Evolutionary conservation across 2,329 filamentous ascomycete species (phyloP).

Genomic region (Pseudogymnoascus sp.): DNA sequence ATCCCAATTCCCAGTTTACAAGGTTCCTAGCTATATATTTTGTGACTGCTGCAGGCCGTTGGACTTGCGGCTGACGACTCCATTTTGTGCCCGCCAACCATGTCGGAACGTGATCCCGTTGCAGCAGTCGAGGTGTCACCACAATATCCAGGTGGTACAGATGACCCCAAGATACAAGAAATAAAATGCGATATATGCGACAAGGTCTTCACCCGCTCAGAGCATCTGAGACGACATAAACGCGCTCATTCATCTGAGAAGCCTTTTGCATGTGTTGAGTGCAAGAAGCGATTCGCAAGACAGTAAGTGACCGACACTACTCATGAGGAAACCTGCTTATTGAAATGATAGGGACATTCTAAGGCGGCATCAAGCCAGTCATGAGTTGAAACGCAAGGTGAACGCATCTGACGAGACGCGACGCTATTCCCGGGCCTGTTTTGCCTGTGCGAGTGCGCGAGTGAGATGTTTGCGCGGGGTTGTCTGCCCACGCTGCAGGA

Average conservation of each 20-base stretch:
- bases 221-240: constrained; percentile 46
- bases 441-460: constrained; percentile 8
- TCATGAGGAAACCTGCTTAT: background rate
- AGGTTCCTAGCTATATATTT: background rate
- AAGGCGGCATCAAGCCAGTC: constrained; percentile 9
- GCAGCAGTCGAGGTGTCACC: background rate
- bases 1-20: background rate
- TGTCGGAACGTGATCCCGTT: constrained; percentile 1
- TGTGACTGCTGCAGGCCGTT: background rate
- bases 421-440: constrained; percentile 7
- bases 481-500: constrained; percentile 8
- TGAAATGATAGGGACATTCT: constrained; percentile 1
- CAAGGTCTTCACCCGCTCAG: constrained; percentile 42
- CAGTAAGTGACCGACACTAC: background rate
- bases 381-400: constrained; percentile 9
- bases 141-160: background rate
- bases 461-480: constrained; percentile 6
- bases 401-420: background rate
- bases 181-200: constrained; percentile 10
- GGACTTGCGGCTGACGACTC: background rate
- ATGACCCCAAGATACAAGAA: background rate
- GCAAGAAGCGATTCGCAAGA: constrained; percentile 10
- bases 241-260: constrained; percentile 50
- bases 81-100: background rate
- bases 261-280: constrained; percentile 12